Evolutionary conservation across 257 asterid species (phyloP).

Genomic region (Linderniella brevidens): DNA sequence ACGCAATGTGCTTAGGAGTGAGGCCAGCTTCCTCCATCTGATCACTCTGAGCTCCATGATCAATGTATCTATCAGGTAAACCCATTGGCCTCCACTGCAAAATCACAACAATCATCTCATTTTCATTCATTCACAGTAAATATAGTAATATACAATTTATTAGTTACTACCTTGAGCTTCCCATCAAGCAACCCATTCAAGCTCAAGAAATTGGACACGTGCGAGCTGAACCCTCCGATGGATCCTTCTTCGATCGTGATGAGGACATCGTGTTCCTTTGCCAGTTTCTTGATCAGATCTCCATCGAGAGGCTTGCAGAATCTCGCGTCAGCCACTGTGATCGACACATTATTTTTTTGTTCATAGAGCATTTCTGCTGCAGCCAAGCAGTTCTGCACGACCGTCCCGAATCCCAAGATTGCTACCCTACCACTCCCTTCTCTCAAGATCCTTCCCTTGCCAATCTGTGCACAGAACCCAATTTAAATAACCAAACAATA

Average conservation of each 20-base stretch:
- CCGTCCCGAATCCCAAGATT: conserved; percentile 73
- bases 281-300: conserved; percentile 53
- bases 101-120: too few relatives aligned
- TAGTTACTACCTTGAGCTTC: conserved; percentile 54
- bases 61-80: conserved; percentile 85
- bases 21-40: conserved; percentile 62
- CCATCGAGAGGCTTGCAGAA: conserved; percentile 88
- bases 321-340: conserved; percentile 89
- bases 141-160: too few relatives aligned
- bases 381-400: conserved; percentile 75
- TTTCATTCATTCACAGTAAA: too few relatives aligned
- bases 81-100: conserved; percentile 97
- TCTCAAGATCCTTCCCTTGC: conserved; percentile 57
- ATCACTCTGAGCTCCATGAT: conserved; percentile 73
- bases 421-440: conserved; percentile 81
- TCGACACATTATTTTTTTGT: conserved; percentile 32
- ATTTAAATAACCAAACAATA: too few relatives aligned
- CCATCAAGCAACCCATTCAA: conserved; percentile 77
- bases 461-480: conserved; percentile 26
- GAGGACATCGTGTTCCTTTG: conserved; percentile 68
- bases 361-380: conserved; percentile 57
- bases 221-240: conserved; percentile 90
- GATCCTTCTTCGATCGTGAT: conserved; percentile 96
- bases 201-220: conserved; percentile 87
- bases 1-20: conserved; percentile 73